Conservation (phyloP, 495 filamentous ascomycete species). For the Terfezia boudieri region DNA sequence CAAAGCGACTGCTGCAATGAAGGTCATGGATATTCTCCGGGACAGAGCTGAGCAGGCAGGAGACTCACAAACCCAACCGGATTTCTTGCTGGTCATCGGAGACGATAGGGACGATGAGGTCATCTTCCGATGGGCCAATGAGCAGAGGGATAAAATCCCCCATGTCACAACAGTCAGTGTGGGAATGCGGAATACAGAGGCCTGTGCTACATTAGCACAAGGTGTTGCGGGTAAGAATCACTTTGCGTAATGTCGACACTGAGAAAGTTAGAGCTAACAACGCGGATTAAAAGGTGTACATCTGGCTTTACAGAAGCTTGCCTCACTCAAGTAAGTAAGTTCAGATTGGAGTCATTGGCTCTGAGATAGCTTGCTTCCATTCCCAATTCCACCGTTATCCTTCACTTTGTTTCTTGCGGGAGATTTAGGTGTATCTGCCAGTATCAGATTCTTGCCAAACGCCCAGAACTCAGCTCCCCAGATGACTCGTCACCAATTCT, state of each 20-base stretch:
- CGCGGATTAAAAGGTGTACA: conserved; percentile 23
- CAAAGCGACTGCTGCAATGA: conserved; percentile 56
- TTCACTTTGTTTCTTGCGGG: too few relatives aligned
- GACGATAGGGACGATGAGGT: conserved; percentile 83
- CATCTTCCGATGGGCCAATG: conserved; percentile 82
- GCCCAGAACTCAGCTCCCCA: too few relatives aligned
- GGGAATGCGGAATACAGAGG: conserved; percentile 68
- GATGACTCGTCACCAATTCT: too few relatives aligned
- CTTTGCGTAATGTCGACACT: background rate
- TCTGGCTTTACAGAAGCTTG: conserved; percentile 26
- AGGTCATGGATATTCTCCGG: conserved; percentile 40
- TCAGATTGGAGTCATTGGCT: conserved; percentile 6
- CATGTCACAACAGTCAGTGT: conserved; percentile 64
- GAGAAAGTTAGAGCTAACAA: conserved; percentile 13
- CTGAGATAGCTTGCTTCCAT: background rate
- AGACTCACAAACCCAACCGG: conserved; percentile 28
- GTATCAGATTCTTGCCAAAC: too few relatives aligned
- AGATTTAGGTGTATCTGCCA: too few relatives aligned
- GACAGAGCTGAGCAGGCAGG: conserved; percentile 20
- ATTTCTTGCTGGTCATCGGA: conserved; percentile 70
- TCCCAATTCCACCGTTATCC: too few relatives aligned
- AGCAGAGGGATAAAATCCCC: conserved; percentile 34
- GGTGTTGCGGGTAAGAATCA: conserved; percentile 50
- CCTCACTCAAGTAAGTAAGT: conserved; percentile 10
- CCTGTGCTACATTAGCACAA: conserved; percentile 61